These are phyloP conservation scores for Cynara cardunculus DNA, from an alignment of 129 eudicot species.

Conservation along the genomic window DNA sequence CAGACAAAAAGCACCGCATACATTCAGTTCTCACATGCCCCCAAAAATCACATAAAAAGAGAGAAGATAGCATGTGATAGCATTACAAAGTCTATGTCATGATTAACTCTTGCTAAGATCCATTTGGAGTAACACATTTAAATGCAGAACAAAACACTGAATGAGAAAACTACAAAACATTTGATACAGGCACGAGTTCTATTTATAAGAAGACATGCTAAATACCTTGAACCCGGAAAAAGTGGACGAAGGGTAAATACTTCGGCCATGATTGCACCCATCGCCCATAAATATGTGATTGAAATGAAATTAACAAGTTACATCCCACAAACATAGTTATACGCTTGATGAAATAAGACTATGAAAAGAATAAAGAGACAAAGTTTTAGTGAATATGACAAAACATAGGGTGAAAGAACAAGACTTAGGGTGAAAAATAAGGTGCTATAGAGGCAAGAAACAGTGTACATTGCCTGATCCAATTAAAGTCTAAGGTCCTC, in stretches of 20 bases:
- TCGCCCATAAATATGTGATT: conserved; percentile 81
- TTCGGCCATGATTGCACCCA: conserved; percentile 95
- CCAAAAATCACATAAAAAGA: background rate
- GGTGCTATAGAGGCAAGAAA: too few species aligned
- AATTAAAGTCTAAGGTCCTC: too few species aligned
- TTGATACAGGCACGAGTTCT: background rate
- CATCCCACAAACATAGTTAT: background rate
- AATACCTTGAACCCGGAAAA: conserved; percentile 83
- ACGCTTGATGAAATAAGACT: background rate
- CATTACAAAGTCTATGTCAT: background rate
- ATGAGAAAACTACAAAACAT: too few species aligned
- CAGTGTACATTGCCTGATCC: too few species aligned
- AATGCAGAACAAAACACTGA: too few species aligned
- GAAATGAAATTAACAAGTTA: background rate
- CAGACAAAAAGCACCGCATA: conserved; percentile 5
- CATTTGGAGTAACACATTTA: too few species aligned
- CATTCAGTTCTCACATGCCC: conserved; percentile 3
- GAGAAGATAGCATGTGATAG: background rate
- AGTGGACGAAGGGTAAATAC: conserved; percentile 77
- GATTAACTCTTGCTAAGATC: too few species aligned
- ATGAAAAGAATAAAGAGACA: background rate
- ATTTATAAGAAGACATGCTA: background rate
- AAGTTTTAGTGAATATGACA: background rate
- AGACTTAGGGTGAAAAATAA: too few species aligned
- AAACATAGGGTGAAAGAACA: background rate